Evolutionary conservation across 768 basidiomycete species (phyloP), one percentile per base, ranked within the genome.

Genomic region (Collybiopsis luxurians): DNA sequence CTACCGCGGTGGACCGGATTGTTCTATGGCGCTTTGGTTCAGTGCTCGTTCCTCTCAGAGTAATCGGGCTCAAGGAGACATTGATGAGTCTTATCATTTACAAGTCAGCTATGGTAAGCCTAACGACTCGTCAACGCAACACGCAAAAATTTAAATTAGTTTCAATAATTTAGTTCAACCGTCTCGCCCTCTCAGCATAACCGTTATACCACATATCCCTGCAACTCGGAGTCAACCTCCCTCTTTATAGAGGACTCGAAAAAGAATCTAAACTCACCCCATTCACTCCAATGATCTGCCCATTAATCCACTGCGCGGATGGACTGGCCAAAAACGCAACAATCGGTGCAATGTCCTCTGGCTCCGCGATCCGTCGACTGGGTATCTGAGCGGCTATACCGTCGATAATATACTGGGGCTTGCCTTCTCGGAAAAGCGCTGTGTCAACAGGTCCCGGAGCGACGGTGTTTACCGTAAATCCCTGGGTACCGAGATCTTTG

Each of bases 361-460:
- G 77, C n/a, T 69, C 62, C 0, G 76, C 80, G 5, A 85, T 63
- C 11, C 82, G 69, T 43, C 75, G 75, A 36, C 66, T 72, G 2
- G 84, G 82, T 52, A 74, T 76, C 57, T 78, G 68, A 39, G 70
- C 74, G 1, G 75, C 76, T 46, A 84, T 76, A 21, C 67, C 66
- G 30, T 78, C 72, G 51, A 85, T 76, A 34, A 77, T 64, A 28
- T 70, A 69, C 24, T 76, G 73, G 0, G 81, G 63, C 64, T 84
- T 86, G 30, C 82, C 82, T 21, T 71, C 69, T 17, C 82, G 75
- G 71, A 85, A 85, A 42, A 82, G 69, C 11, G 76, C 71, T 12
- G 84, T 83, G 61, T 83, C 81, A 28, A 79, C 76, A 3, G 83
- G 80, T 0, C 83, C 82, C 6, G 82, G 80, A 1, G 81, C 77